Evolutionary conservation across 345 rosid genomes (phyloP).

Genomic region (Eucalyptus grandis): DNA sequence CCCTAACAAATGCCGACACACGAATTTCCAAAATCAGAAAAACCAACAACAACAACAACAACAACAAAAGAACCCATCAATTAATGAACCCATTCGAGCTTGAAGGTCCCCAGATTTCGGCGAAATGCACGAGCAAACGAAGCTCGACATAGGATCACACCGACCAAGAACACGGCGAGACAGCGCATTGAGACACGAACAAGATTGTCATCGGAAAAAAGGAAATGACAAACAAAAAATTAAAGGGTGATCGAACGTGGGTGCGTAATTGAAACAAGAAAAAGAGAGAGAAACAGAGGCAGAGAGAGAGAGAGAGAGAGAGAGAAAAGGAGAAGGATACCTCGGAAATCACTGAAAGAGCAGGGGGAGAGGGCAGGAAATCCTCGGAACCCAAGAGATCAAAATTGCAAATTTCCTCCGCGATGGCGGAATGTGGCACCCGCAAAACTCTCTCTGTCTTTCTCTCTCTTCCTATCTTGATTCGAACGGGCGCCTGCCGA

Average conservation of each 20-base stretch:
- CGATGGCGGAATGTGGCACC: neutral
- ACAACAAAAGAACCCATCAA: neutral
- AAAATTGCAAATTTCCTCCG: neutral
- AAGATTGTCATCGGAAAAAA: neutral
- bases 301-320: neutral
- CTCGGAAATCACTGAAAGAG: conserved; percentile 13
- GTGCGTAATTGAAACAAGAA: neutral
- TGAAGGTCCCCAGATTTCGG: neutral
- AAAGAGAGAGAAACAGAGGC: too few species aligned
- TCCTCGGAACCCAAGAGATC: conserved; percentile 6
- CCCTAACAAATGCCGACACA: neutral
- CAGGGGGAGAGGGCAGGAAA: conserved; percentile 22
- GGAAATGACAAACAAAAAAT: neutral
- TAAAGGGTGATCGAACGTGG: neutral
- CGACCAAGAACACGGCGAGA: neutral
- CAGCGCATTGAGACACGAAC: neutral
- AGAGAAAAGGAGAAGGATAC: neutral
- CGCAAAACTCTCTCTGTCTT: neutral
- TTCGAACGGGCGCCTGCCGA: neutral
- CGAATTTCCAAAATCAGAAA: neutral
- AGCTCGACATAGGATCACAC: neutral
- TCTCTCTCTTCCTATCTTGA: neutral
- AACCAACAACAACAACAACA: neutral
- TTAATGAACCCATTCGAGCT: neutral
- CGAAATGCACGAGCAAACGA: neutral